Percentiles rank a stretch among this genome's conserved stretches.
phyloP scores from a whole-genome alignment of 805 yeast species.

The Maudiozyma barnettii region DNA sequence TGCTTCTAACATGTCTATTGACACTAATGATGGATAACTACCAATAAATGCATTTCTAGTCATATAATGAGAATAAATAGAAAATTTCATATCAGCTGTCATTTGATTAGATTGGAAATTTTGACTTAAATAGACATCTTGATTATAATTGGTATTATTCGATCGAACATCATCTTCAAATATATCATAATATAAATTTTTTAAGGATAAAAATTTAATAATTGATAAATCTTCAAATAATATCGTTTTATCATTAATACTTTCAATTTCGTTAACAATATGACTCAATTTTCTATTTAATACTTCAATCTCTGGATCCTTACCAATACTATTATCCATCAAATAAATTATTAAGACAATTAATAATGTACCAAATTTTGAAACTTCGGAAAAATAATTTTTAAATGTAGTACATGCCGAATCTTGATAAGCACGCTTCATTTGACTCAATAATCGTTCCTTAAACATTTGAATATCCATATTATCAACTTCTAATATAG shows the following conservation, averaged over 20 bases:
- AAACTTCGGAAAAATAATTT: neutral
- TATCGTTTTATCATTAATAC: neutral
- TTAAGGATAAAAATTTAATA: neutral
- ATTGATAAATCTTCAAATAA: neutral
- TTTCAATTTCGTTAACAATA: neutral
- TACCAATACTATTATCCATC: neutral
- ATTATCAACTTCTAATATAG: neutral
- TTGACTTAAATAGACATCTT: neutral
- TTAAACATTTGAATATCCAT: neutral
- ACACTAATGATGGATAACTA: neutral
- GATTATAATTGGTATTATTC: neutral
- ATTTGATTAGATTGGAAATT: neutral
- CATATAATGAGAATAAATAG: neutral
- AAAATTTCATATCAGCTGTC: neutral
- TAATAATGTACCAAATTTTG: constrained; percentile 1
- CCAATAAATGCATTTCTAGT: neutral
- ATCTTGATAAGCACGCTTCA: neutral
- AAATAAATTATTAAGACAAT: neutral
- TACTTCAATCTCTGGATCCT: neutral
- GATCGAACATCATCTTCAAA: neutral
- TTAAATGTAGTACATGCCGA: neutral
- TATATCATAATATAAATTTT: neutral
- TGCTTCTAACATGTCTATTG: neutral
- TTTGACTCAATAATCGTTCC: neutral
- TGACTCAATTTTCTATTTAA: neutral